Evolutionary conservation across 169 alveolate genomes (phyloP).

Genomic region (Eimeria falciformis): DNA sequence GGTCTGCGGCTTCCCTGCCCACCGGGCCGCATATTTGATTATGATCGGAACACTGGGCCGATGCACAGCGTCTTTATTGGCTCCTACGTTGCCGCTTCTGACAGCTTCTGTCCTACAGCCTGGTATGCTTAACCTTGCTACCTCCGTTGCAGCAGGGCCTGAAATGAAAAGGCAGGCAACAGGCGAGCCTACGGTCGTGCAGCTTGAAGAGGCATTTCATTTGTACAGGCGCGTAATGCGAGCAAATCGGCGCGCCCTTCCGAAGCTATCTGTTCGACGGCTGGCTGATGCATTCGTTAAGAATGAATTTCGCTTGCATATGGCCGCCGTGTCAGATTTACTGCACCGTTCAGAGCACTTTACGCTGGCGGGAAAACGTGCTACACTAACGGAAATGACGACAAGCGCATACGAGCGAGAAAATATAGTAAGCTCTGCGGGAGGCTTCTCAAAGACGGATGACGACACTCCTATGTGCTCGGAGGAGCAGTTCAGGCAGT

Average conservation of each 20-base stretch:
- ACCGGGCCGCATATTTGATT: no score
- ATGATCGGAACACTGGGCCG: no score
- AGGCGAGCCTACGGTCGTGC: neutral
- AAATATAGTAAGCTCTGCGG: neutral
- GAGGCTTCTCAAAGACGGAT: neutral
- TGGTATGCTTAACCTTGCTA: no score
- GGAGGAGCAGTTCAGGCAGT: neutral
- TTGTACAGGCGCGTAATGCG: neutral
- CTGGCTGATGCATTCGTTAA: neutral
- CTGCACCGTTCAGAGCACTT: neutral
- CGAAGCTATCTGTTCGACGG: neutral
- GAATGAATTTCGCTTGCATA: neutral
- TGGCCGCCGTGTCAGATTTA: neutral
- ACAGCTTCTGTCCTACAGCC: no score
- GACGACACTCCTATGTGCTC: neutral
- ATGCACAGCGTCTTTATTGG: no score
- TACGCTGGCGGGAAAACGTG: neutral
- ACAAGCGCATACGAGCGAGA: neutral
- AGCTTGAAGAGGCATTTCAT: neutral
- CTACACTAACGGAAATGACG: neutral
- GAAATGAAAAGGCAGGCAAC: neutral
- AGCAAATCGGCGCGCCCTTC: neutral
- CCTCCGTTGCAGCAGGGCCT: no score
- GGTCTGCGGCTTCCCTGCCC: no score
- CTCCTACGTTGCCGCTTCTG: no score